Base-by-base conservation (phyloP, 2,329 filamentous ascomycete genomes). In the Diplodia corticola region DNA sequence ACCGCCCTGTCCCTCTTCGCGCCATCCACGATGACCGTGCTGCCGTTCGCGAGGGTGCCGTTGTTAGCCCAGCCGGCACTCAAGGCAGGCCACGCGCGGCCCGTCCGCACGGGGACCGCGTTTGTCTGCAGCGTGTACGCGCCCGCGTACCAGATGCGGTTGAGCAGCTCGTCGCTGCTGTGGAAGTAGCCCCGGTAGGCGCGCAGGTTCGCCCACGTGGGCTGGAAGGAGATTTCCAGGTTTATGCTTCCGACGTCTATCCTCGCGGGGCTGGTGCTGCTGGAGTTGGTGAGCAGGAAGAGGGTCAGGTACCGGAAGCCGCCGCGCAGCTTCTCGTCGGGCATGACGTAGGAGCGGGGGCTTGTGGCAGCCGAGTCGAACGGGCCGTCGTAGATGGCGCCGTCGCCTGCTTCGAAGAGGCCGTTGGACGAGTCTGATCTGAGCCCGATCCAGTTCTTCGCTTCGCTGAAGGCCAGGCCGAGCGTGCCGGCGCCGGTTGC, bases 291-390 rank as follows among this genome's bases (percentile, higher is more conserved):
- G 4, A 80, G 68, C 46, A 82, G 73, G 66, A 83, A 83, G 10
- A 82, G 66, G 0, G 82, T 85, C 67, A 86, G 71, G 67, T 86
- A 86, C 20, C 83, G 78, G 69, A 86, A 86, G 0, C 83, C 83
- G 4, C 84, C 84, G 10, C 84, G 79, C 57, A 84, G 73, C 53
- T 79, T 77, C 26, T 72, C 71, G 53, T 81, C 73, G 0, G 80
- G 80, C 77, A 84, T 81, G 7, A 73, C 75, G 66, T 80, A 81
- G 9, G 71, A 78, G n/a, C 75, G 75, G 1, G 75, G 68, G 2
- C 72, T 75, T 0, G 75, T 67, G 9, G 68, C 66, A 5, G 74
- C 72, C 17, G 40, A 20, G n/a, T 44, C 10, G 63, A 85, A 75
- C 57, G 78, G 74, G n/a, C 75, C 75, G n/a, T 33, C 44, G 67